Conservation (phyloP, 148 eudicot species). For the Fagopyrum tataricum region DNA sequence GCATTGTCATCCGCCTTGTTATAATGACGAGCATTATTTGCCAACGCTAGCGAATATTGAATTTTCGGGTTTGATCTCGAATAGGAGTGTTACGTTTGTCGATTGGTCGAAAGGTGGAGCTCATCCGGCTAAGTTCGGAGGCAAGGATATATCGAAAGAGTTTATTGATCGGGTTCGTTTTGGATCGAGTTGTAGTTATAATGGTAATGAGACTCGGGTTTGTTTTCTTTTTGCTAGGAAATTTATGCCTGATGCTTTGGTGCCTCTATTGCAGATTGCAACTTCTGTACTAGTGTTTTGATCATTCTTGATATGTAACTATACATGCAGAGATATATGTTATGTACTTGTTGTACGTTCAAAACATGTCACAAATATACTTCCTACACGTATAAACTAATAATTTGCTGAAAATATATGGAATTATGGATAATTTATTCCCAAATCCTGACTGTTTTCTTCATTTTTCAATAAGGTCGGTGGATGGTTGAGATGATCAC, state of each 20-base stretch:
- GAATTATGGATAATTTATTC: no score
- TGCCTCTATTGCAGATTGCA: conserved; percentile 40
- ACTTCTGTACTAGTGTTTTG: conserved; percentile 36
- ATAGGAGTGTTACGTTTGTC: conserved; percentile 40
- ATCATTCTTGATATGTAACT: not conserved
- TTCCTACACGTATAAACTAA: no score
- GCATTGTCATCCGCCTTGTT: conserved; percentile 41
- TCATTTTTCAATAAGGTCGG: no score
- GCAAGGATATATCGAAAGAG: conserved; percentile 33
- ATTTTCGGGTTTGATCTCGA: conserved; percentile 25
- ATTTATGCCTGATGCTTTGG: conserved; percentile 33
- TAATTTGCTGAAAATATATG: no score
- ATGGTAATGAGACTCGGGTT: conserved; percentile 32
- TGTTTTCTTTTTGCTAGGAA: conserved; percentile 72
- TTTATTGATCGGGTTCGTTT: conserved; percentile 36
- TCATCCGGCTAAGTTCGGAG: conserved; percentile 45
- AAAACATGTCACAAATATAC: no score
- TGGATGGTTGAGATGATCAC: no score
- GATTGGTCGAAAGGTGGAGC: conserved; percentile 56
- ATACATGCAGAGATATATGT: no score
- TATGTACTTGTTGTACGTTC: no score
- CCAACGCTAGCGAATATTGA: conserved; percentile 47
- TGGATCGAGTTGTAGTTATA: conserved; percentile 35
- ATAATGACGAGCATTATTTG: conserved; percentile 62
- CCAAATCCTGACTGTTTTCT: no score